Percentiles rank a stretch among this genome's conserved stretches.
phyloP scores from a whole-genome alignment of 1,139 yeast genomes.

The Zygotorulaspora mrakii region DNA sequence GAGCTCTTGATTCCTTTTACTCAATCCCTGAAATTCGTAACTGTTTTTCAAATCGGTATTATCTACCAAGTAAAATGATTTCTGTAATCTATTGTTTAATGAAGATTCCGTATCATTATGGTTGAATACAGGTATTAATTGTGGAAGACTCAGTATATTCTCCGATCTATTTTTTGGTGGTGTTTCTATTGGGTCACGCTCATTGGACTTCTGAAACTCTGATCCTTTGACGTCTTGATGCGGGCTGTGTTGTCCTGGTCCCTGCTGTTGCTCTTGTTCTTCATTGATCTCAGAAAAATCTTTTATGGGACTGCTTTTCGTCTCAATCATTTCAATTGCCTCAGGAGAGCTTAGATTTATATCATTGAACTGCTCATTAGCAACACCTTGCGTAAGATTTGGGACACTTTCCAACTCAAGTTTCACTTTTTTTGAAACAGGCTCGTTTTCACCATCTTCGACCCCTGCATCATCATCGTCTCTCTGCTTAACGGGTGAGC shows the following conservation, averaged over 20 bases:
- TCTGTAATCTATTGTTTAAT: background rate
- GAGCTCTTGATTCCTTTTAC: conserved; percentile 39
- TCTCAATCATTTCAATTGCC: conserved; percentile 18
- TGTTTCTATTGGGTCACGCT: conserved; percentile 5
- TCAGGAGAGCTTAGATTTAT: conserved; percentile 12
- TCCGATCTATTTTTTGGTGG: conserved; percentile 4
- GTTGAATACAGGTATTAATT: conserved; percentile 4
- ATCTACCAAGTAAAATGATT: conserved; percentile 1
- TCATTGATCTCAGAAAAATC: conserved; percentile 11
- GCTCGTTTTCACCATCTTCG: conserved; percentile 25
- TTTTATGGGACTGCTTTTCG: conserved; percentile 20
- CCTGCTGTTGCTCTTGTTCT: conserved; percentile 5
- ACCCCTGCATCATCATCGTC: conserved; percentile 10
- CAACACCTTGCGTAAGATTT: conserved; percentile 13
- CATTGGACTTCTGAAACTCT: background rate
- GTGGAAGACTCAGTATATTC: conserved; percentile 6
- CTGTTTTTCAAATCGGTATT: conserved; percentile 13
- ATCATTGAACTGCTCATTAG: conserved; percentile 3
- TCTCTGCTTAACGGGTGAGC: conserved; percentile 20
- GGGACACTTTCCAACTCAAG: conserved; percentile 20
- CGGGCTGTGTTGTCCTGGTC: conserved; percentile 4
- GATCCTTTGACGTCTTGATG: conserved; percentile 1
- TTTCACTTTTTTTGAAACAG: conserved; percentile 20
- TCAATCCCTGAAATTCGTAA: conserved; percentile 12
- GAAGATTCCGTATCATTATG: background rate